Conservation (phyloP, 2,329 filamentous ascomycete species). For the Arthrobotrys megalospora region DNA sequence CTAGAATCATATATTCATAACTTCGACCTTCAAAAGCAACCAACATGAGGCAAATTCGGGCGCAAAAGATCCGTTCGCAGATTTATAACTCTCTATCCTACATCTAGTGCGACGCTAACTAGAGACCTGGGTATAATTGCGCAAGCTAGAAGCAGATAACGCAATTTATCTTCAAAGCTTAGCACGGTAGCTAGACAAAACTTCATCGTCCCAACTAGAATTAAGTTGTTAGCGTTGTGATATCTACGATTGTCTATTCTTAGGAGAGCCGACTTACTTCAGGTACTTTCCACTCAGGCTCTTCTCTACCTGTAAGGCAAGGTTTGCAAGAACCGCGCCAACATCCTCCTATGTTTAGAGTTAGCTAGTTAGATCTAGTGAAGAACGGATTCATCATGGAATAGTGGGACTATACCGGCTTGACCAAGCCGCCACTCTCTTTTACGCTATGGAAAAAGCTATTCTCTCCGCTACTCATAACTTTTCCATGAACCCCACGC, state of each 20-base stretch:
- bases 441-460: conserved; percentile 79
- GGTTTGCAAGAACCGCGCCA: conserved; percentile 35
- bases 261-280: conserved; percentile 25
- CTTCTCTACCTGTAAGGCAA: conserved; percentile 31
- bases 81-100: conserved; percentile 6
- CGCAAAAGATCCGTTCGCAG: background rate
- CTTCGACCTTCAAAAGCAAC: background rate
- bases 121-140: conserved; percentile 3
- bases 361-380: background rate
- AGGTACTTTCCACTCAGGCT: conserved; percentile 39
- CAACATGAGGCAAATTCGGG: background rate
- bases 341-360: conserved; percentile 39
- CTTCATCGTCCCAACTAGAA: conserved; percentile 39
- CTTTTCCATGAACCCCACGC: conserved; percentile 77
- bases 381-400: background rate
- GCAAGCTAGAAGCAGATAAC: background rate
- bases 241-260: background rate
- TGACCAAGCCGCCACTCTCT: conserved; percentile 78
- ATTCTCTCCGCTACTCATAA: conserved; percentile 74
- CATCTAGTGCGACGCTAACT: background rate
- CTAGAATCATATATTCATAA: background rate
- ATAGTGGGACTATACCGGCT: conserved; percentile 24
- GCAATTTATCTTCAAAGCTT: background rate
- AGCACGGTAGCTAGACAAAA: conserved; percentile 17
- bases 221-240: background rate